Evolutionary conservation across 805 yeast species (phyloP).

Genomic region (Starmera caribaea): DNA sequence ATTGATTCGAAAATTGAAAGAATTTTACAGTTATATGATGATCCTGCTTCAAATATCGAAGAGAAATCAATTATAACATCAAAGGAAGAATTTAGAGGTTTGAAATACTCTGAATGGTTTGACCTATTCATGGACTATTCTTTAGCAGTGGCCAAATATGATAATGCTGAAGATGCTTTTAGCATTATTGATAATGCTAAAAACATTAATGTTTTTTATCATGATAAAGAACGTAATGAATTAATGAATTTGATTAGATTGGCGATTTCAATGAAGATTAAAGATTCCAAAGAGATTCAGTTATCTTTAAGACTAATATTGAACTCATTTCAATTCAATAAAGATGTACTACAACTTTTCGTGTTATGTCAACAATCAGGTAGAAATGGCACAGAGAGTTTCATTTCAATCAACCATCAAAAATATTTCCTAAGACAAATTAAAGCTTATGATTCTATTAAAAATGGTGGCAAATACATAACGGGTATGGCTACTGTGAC

Average conservation of each 20-base stretch:
- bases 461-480: slow-evolving; percentile 38
- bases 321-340: slow-evolving; percentile 66
- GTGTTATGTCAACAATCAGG: slow-evolving; percentile 60
- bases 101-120: slow-evolving; percentile 77
- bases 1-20: slow-evolving; percentile 68
- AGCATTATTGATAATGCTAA: slow-evolving; percentile 66
- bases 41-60: slow-evolving; percentile 28
- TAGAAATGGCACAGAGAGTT: slow-evolving; percentile 42
- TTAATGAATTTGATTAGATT: slow-evolving; percentile 57
- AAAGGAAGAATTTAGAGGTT: slow-evolving; percentile 59
- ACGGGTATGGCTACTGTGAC: slow-evolving; percentile 73
- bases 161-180: slow-evolving; percentile 51
- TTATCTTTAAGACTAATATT: slow-evolving; percentile 53
- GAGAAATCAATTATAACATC: slow-evolving; percentile 38
- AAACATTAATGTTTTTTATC: slow-evolving; percentile 69
- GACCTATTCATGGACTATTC: slow-evolving; percentile 74
- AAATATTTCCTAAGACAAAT: slow-evolving; percentile 84
- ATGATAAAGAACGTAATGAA: slow-evolving; percentile 49
- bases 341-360: slow-evolving; percentile 56
- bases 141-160: slow-evolving; percentile 51
- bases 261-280: slow-evolving; percentile 40
- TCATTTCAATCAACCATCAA: slow-evolving; percentile 76
- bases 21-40: slow-evolving; percentile 57
- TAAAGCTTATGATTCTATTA: slow-evolving; percentile 75
- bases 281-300: slow-evolving; percentile 45